These are phyloP conservation scores for Simplicillium sp. DNA, from an alignment of 2,329 filamentous ascomycete species.

Conservation along the genomic window DNA sequence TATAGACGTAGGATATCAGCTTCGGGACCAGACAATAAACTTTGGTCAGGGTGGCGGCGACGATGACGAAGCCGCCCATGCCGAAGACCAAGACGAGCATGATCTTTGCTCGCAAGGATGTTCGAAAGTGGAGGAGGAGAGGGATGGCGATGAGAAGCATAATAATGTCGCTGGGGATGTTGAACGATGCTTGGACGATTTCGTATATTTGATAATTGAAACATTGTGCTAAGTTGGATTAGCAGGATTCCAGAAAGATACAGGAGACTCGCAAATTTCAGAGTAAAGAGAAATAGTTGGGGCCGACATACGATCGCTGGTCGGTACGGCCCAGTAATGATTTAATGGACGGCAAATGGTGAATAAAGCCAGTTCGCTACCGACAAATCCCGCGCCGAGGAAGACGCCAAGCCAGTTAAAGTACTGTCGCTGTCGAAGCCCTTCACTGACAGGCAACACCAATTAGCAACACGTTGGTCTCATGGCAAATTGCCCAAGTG, in stretches of 20 bases:
- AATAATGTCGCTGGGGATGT: conserved; percentile 34
- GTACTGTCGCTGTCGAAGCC: conserved; percentile 18
- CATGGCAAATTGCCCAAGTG: neutral
- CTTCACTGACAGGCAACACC: conserved; percentile 8
- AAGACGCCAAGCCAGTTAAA: conserved; percentile 29
- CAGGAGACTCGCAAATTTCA: no score
- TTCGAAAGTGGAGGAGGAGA: conserved; percentile 28
- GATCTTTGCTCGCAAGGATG: conserved; percentile 33
- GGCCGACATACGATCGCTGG: conserved; percentile 17
- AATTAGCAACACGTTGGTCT: no score
- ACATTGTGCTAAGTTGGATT: conserved; percentile 24
- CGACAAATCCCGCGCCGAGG: conserved; percentile 28
- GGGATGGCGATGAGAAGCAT: conserved; percentile 39
- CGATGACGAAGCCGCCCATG: conserved; percentile 37
- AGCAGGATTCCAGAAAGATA: no score
- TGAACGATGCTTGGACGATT: conserved; percentile 37
- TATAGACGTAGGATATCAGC: conserved; percentile 20
- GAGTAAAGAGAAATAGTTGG: neutral
- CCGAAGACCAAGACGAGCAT: conserved; percentile 36
- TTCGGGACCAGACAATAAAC: conserved; percentile 28
- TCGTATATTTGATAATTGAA: conserved; percentile 34
- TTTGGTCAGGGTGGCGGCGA: conserved; percentile 33
- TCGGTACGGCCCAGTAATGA: conserved; percentile 37
- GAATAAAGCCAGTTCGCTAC: conserved; percentile 35
- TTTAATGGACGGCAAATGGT: conserved; percentile 32